phyloP scores from a whole-genome alignment of 768 basidiomycete species.

The Neoboletus magnificus region DNA sequence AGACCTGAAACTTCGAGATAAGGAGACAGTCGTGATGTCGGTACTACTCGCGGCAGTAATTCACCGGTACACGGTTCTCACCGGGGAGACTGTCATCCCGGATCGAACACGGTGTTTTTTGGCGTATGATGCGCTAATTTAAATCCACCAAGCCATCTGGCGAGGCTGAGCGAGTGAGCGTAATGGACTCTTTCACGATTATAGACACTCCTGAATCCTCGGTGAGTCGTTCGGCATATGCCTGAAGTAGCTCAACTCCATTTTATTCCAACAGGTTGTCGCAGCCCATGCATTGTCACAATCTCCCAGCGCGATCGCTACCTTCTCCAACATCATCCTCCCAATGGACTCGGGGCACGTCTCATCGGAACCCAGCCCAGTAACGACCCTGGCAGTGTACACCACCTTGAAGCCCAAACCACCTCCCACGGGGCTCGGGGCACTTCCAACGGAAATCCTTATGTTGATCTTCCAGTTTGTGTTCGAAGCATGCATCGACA shows the following conservation, averaged over 20 bases:
- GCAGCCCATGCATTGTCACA: not conserved
- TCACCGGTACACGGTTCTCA: not conserved
- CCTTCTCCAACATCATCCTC: not conserved
- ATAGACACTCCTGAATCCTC: not conserved
- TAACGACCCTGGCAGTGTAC: no score
- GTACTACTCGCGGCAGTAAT: not conserved
- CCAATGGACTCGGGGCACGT: not conserved
- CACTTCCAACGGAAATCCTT: slow-evolving; percentile 7
- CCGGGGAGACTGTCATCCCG: not conserved
- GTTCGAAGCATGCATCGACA: slow-evolving; percentile 3
- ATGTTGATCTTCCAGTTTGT: slow-evolving; percentile 1
- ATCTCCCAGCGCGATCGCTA: not conserved
- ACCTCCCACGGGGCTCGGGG: not conserved
- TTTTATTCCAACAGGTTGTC: not conserved
- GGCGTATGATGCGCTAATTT: not conserved
- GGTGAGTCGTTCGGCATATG: not conserved
- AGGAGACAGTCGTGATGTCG: not conserved
- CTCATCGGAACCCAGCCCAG: not conserved
- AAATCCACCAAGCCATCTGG: no score
- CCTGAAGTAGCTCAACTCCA: not conserved
- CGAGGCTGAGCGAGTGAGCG: no score
- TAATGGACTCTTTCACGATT: not conserved
- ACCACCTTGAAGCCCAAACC: not conserved
- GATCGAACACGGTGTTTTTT: not conserved
- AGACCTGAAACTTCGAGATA: no score